These are phyloP conservation scores for Xylaria sp. DNA, from an alignment of 2,329 filamentous ascomycete species.

Conservation along the genomic window DNA sequence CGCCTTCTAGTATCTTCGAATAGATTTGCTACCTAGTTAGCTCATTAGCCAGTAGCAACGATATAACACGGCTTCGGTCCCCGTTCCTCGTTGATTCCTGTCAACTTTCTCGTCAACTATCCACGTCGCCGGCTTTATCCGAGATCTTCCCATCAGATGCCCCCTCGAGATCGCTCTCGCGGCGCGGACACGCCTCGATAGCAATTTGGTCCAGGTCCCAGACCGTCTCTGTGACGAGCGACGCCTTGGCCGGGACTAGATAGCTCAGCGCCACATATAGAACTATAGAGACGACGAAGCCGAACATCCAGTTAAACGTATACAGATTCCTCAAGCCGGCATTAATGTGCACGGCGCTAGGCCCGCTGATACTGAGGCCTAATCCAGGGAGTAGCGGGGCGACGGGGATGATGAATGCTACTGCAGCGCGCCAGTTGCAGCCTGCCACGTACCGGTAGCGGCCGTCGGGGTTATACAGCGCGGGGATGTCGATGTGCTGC, in stretches of 20 bases:
- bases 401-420: slow-evolving; percentile 67
- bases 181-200: slow-evolving; percentile 40
- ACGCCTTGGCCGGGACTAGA: slow-evolving; percentile 61
- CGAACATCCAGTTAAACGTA: slow-evolving; percentile 74
- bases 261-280: slow-evolving; percentile 65
- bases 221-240: slow-evolving; percentile 57
- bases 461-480: slow-evolving; percentile 52
- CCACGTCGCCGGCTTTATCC: not conserved
- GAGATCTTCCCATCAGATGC: slow-evolving; percentile 17
- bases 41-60: not conserved
- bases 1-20: not conserved
- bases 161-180: slow-evolving; percentile 36
- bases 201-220: slow-evolving; percentile 50
- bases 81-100: not conserved
- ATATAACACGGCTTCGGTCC: not conserved
- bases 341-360: slow-evolving; percentile 44
- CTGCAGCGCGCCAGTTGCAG: slow-evolving; percentile 69
- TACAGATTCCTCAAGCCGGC: slow-evolving; percentile 66
- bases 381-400: slow-evolving; percentile 68
- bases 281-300: slow-evolving; percentile 66
- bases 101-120: not conserved
- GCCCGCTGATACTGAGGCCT: slow-evolving; percentile 55
- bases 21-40: not conserved
- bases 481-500: slow-evolving; percentile 60
- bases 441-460: slow-evolving; percentile 60